Evolutionary conservation across 805 yeast species (phyloP), one percentile per base, ranked within the genome.

Genomic region (Cyberlindnera xylosilytica): DNA sequence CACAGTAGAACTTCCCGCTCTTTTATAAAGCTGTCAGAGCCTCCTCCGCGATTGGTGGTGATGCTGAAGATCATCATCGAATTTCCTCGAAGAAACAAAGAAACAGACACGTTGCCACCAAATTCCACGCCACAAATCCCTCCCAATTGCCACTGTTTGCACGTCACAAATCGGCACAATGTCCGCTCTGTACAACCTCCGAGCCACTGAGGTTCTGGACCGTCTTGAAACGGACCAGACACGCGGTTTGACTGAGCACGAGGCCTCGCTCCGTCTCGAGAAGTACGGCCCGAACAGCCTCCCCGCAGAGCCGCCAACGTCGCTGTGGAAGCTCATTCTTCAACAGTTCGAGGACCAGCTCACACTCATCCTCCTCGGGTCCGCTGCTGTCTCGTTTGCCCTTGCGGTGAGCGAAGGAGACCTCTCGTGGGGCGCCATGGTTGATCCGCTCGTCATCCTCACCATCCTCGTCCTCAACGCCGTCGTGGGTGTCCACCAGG

Each of bases 401-500:
- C 45, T 64, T 7, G 69, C 66, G 4, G 40, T 64, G 3, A 42
- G 49, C 9, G 62, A 56, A 23, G 66, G 58, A 4, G 57, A 58
- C 23, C 56, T 63, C 16, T 57, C 65, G 8, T 57, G 60, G 58
- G 42, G 61, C 11, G 57, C 61, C 15, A 52, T 64, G 46, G 59
- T 64, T 13, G 69, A 64, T 39, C 69, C 66, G 11, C 50, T 62
- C 10, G 79, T 74, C 12, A 74, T 74, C 52, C 69, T 66, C 6
- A 60, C 65, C 34, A 76, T 74, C 31, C 67, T 74, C 4, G 56
- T 65, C 4, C 60, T 74, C 27, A 74, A 74, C 45, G 72, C 76
- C 26, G 53, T 64, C 9, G 75, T 74, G 16, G 79, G 79, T 15
- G 75, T 73, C 29, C 63, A 72, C 28, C 78, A 74, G 52, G 79